A percentile compares a stretch with the other conserved stretches of the same genome.
phyloP scores from a whole-genome alignment of 2,329 filamentous ascomycete genomes.

The Calonectria pteridis region DNA sequence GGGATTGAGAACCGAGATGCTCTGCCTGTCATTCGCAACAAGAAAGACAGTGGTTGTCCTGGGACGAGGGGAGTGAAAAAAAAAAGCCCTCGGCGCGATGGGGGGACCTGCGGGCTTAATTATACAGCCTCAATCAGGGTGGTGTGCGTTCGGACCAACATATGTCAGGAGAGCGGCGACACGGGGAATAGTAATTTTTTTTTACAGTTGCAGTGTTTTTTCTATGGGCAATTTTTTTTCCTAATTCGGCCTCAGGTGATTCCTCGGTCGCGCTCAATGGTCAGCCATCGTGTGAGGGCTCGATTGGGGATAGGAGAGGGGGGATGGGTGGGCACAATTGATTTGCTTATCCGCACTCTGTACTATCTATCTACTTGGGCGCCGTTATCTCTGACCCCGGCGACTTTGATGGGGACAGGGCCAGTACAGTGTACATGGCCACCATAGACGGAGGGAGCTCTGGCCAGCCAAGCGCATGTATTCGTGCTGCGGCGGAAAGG shows the following conservation, averaged over 20 bases:
- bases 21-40: conserved; percentile 17
- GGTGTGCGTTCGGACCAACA: conserved; percentile 24
- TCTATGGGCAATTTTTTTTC: not conserved
- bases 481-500: not conserved
- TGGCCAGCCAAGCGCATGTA: not conserved
- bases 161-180: conserved; percentile 25
- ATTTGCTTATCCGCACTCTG: conserved; percentile 24
- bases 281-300: conserved; percentile 19
- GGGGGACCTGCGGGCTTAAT: conserved; percentile 17
- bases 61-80: not conserved
- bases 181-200: conserved; percentile 10
- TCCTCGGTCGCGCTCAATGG: not conserved
- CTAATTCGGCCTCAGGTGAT: not conserved
- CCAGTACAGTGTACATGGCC: conserved; percentile 2
- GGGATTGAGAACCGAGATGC: not conserved
- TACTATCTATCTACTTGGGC: not conserved
- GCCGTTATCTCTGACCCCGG: conserved; percentile 21
- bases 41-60: not conserved
- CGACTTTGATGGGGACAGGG: conserved; percentile 1
- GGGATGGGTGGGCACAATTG: conserved; percentile 15
- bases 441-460: not conserved
- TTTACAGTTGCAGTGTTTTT: not conserved
- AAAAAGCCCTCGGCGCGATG: not conserved
- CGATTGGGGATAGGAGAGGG: conserved; percentile 7
- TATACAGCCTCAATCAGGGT: conserved; percentile 10